Evolutionary conservation across 352 stramenopile species (phyloP).

Genomic region (Pythium apleroticum): DNA sequence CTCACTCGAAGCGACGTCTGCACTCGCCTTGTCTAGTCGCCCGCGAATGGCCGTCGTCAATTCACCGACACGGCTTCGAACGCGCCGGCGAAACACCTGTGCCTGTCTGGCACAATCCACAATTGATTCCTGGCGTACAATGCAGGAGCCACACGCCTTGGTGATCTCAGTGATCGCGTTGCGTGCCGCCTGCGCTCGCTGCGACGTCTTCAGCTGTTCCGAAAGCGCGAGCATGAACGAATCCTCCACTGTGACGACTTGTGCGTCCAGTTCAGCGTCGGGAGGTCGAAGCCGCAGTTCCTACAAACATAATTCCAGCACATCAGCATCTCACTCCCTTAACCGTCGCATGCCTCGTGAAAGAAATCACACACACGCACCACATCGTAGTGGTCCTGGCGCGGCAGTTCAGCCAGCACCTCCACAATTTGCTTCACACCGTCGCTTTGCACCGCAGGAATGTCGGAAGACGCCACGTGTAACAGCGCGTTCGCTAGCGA

Average conservation of each 20-base stretch:
- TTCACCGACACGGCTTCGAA: conserved; percentile 28
- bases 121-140: conserved; percentile 43
- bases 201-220: conserved; percentile 15
- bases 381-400: conserved; percentile 22
- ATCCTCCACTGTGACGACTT: conserved; percentile 12
- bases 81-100: conserved; percentile 19
- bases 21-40: conserved; percentile 24
- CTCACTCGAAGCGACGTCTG: conserved; percentile 22
- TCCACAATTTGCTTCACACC: conserved; percentile 22
- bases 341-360: neutral
- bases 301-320: conserved; percentile 3
- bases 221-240: conserved; percentile 13
- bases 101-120: conserved; percentile 14
- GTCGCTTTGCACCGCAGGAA: conserved; percentile 14
- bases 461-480: conserved; percentile 14
- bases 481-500: conserved; percentile 25
- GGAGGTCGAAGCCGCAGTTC: conserved; percentile 21
- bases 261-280: conserved; percentile 12
- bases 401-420: conserved; percentile 19
- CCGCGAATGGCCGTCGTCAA: conserved; percentile 24
- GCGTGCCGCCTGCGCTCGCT: conserved; percentile 39
- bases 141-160: conserved; percentile 36
- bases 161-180: conserved; percentile 46
- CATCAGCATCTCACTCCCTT: neutral
- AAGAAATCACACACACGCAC: conserved; percentile 8